phyloP scores from a whole-genome alignment of 768 basidiomycete species.

The Leccinum obscurum region DNA sequence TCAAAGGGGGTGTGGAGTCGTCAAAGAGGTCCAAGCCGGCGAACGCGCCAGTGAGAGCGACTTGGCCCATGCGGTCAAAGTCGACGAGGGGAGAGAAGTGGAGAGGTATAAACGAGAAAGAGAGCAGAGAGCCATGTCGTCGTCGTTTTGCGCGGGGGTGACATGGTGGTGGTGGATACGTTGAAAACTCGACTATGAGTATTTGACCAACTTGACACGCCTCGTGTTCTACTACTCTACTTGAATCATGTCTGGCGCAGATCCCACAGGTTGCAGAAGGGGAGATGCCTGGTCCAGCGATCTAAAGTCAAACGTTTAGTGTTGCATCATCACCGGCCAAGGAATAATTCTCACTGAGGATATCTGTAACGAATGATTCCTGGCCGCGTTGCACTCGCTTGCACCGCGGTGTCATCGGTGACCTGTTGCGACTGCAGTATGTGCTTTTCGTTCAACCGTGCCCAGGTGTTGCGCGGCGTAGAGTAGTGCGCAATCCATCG shows the following conservation, averaged over 20 bases:
- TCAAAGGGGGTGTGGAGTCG: constrained; percentile 61
- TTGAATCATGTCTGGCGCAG: constrained; percentile 13
- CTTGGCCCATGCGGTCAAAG: constrained; percentile 84
- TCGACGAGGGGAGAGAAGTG: constrained; percentile 60
- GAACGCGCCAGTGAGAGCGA: constrained; percentile 87
- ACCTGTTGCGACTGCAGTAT: constrained; percentile 44
- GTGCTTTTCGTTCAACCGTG: constrained; percentile 56
- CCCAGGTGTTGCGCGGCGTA: constrained; percentile 55
- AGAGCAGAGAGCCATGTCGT: constrained; percentile 28
- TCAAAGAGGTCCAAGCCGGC: constrained; percentile 80
- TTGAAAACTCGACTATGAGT: not conserved
- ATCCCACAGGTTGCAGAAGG: constrained; percentile 59
- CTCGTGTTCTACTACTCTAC: not conserved
- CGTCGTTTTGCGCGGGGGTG: not conserved
- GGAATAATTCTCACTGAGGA: constrained; percentile 61
- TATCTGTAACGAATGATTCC: constrained; percentile 63
- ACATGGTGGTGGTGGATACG: not conserved
- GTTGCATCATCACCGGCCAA: not conserved
- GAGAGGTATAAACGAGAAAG: constrained; percentile 18
- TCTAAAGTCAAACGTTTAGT: constrained; percentile 35
- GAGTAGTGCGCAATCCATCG: constrained; percentile 63
- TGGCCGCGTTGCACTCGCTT: constrained; percentile 44
- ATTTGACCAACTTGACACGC: constrained; percentile 19
- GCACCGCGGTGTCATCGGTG: constrained; percentile 40
- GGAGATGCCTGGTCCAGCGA: constrained; percentile 60